phyloP scores from a whole-genome alignment of 2,329 filamentous ascomycete species.

The Chaetomium sp. region DNA sequence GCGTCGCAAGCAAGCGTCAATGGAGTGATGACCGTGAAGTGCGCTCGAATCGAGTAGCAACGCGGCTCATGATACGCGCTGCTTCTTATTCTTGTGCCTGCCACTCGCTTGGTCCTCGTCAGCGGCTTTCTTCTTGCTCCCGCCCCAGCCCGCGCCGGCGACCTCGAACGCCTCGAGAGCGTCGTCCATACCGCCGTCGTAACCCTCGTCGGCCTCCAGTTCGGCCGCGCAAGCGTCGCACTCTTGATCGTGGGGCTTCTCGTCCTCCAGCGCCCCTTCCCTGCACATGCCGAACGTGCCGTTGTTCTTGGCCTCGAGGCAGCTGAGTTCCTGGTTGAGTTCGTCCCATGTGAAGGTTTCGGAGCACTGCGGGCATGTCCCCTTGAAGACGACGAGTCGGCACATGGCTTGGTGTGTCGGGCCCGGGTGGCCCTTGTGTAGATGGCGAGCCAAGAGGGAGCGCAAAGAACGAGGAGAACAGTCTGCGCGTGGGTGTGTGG shows the following conservation, averaged over 20 bases:
- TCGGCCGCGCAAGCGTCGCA: conserved; percentile 49
- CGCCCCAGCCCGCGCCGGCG: conserved; percentile 13
- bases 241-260: conserved; percentile 52
- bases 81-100: conserved; percentile 33
- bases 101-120: conserved; percentile 30
- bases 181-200: conserved; percentile 44
- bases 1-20: not conserved
- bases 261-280: conserved; percentile 45
- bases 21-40: not conserved
- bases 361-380: conserved; percentile 48
- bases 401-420: conserved; percentile 44
- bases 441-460: not conserved
- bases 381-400: conserved; percentile 49
- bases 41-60: not conserved
- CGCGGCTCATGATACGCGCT: conserved; percentile 28
- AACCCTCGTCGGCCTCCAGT: conserved; percentile 46
- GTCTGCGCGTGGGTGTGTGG: not conserved
- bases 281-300: conserved; percentile 49
- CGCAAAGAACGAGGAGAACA: not conserved
- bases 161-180: conserved; percentile 22
- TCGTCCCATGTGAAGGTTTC: conserved; percentile 48
- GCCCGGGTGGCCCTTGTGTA: not conserved
- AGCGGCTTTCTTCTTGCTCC: conserved; percentile 23
- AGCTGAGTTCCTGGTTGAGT: conserved; percentile 50
- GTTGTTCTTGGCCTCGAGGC: conserved; percentile 53